Conservation (phyloP, 106 monocot genomes). For the Phalaenopsis equestris region DNA sequence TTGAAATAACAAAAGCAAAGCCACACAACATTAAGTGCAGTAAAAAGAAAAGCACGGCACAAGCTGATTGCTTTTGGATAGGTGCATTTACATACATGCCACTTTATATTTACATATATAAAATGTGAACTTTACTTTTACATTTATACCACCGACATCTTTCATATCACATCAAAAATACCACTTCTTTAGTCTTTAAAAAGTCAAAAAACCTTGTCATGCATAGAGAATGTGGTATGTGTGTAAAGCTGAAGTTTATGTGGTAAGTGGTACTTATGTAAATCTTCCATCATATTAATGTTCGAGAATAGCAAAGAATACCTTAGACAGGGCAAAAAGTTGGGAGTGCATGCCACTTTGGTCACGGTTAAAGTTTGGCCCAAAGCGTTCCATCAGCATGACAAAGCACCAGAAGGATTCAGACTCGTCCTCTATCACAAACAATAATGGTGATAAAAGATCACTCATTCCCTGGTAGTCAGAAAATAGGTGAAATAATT, state of each 20-base stretch:
- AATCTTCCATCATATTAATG: not conserved
- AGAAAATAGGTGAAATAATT: not conserved
- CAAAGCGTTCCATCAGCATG: conserved; percentile 61
- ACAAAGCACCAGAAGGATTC: conserved; percentile 79
- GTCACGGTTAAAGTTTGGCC: conserved; percentile 73
- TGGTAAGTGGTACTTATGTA: too few relatives aligned
- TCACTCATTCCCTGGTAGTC: conserved; percentile 66
- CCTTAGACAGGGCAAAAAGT: conserved; percentile 70
- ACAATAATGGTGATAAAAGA: conserved; percentile 60
- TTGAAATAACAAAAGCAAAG: not conserved
- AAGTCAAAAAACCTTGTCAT: too few relatives aligned
- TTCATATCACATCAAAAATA: too few relatives aligned
- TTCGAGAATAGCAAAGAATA: not conserved
- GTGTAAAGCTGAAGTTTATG: too few relatives aligned
- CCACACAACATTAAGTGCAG: not conserved
- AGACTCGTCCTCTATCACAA: conserved; percentile 63
- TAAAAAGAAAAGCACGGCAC: not conserved
- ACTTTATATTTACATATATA: too few relatives aligned
- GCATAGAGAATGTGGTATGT: too few relatives aligned
- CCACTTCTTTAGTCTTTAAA: too few relatives aligned
- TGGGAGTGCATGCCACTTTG: conserved; percentile 77
- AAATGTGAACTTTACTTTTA: too few relatives aligned
- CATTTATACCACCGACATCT: too few relatives aligned
- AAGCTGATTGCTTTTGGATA: not conserved
- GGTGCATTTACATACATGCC: too few relatives aligned